A percentile compares a stretch with the other conserved stretches of the same genome.
Conservation (phyloP, 2,329 filamentous ascomycete genomes). For the Cryphonectria radicalis region DNA sequence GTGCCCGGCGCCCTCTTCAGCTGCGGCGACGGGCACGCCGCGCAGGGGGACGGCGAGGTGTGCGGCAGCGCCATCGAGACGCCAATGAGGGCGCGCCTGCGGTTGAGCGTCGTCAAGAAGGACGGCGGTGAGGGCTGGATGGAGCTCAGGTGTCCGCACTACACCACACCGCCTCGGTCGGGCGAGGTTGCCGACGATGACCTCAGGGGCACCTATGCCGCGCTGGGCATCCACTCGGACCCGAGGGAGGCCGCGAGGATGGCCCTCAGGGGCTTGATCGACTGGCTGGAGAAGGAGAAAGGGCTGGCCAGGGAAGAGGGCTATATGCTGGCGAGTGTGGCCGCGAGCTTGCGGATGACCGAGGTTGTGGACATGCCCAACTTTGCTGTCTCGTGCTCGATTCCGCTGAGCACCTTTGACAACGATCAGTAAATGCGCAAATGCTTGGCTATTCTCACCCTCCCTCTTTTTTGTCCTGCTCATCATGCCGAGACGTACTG, state of each 20-base stretch:
- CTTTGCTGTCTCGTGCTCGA: constrained; percentile 53
- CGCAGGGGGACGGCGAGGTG: constrained; percentile 59
- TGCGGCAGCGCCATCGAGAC: constrained; percentile 62
- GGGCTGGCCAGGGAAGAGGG: constrained; percentile 50
- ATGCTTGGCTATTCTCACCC: neutral
- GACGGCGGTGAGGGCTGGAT: constrained; percentile 36
- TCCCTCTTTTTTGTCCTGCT: no score
- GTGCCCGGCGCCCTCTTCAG: constrained; percentile 55
- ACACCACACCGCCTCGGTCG: constrained; percentile 43
- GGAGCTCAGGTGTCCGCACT: constrained; percentile 50
- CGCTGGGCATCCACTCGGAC: constrained; percentile 54
- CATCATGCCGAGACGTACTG: constrained; percentile 44
- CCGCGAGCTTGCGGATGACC: constrained; percentile 53
- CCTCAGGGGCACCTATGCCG: constrained; percentile 57
- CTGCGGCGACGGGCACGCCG: constrained; percentile 58
- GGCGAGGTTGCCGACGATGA: constrained; percentile 45
- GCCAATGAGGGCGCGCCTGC: constrained; percentile 51
- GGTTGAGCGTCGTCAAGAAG: constrained; percentile 52
- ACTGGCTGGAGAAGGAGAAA: constrained; percentile 53
- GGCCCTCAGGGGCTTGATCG: constrained; percentile 51
- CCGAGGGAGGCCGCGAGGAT: constrained; percentile 53
- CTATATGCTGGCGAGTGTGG: constrained; percentile 57
- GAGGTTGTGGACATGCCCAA: constrained; percentile 60
- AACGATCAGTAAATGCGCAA: constrained; percentile 28
- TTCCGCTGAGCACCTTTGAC: constrained; percentile 53